Base-by-base conservation (phyloP, 345 rosid species). In the Citrus hindsii region DNA sequence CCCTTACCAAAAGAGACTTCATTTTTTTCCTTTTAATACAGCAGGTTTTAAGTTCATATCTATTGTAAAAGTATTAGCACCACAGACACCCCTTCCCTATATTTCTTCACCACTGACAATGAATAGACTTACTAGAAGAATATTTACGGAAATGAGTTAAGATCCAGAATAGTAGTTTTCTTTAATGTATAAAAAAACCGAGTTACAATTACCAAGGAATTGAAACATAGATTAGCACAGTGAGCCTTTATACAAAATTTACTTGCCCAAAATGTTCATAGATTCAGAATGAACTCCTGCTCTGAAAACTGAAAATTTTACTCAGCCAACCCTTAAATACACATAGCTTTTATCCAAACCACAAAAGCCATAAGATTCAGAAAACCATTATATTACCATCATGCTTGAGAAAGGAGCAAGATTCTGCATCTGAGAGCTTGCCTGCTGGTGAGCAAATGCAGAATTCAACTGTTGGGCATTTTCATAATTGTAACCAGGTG, bases 401-500 rank as follows among this genome's bases (percentile, higher is more conserved):
- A 91, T 91, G 83, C 82, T 89, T 62, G 98, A 83, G 81, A 94
- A 92, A 74, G 82, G 84, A 78, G 86, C 80, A 25, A 89, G 92
- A 83, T 87, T 89, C 85, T 88, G 98, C 82, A 90, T 77, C 80
- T 90, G 97, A 14, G 91, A 83, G 86, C 86, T 88, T 82, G 97
- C 80, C 79, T 88, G 93, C 22, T 82, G 73, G 24, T 91, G 88
- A 73, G 80, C 79, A 81, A 89, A 94, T 69, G 89, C 81, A 73
- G 87, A 81, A 83, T 86, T 86, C 78, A 94, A 79, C 83, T 88
- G 91, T 80, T 94, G 92, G 42, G 85, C 56, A 61, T 83, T 90
- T 67, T 93, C 98, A 86, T 87, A 93, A 67, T 73, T 77, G 83
- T 89, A 92, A 73, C 84, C 94, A 78, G 89, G 84, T 67, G 87